These are phyloP conservation scores for Trypanosomatidae sp. DNA, from an alignment of 208 protist genomes.

Conservation along the genomic window DNA sequence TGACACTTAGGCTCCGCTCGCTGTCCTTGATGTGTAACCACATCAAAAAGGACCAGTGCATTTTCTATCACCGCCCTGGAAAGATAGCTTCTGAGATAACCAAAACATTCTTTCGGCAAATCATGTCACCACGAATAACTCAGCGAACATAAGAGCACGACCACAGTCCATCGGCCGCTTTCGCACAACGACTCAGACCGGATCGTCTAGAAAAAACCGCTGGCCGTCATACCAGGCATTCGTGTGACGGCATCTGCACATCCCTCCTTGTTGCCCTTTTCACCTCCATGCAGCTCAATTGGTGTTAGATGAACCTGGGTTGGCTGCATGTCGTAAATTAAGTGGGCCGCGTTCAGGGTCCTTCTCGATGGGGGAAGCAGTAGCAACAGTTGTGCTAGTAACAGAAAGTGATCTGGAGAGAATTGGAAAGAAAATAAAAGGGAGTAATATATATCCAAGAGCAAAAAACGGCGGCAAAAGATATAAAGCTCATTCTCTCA, in stretches of 20 bases:
- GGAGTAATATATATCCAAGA: neutral
- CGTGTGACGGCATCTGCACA: neutral
- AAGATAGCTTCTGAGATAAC: neutral
- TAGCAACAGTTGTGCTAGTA: neutral
- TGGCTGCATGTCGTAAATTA: neutral
- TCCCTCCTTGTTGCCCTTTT: neutral
- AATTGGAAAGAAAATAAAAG: neutral
- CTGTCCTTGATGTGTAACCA: neutral
- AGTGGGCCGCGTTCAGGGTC: neutral
- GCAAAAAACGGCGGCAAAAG: no score
- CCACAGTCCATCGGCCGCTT: neutral
- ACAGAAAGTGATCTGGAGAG: neutral
- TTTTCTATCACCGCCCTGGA: neutral
- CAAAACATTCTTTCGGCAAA: neutral
- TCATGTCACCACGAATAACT: neutral
- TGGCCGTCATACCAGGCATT: neutral
- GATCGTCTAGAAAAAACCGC: neutral
- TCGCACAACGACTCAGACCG: neutral
- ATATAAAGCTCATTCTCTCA: neutral
- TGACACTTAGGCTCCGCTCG: neutral
- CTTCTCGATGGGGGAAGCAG: neutral
- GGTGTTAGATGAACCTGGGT: neutral
- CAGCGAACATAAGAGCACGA: neutral
- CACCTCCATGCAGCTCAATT: neutral
- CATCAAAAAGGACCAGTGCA: neutral